A percentile compares a stretch with the other conserved stretches of the same genome.
Conservation (phyloP, 2,329 filamentous ascomycete species). For the Aspergillus oerlinghausenensis region DNA sequence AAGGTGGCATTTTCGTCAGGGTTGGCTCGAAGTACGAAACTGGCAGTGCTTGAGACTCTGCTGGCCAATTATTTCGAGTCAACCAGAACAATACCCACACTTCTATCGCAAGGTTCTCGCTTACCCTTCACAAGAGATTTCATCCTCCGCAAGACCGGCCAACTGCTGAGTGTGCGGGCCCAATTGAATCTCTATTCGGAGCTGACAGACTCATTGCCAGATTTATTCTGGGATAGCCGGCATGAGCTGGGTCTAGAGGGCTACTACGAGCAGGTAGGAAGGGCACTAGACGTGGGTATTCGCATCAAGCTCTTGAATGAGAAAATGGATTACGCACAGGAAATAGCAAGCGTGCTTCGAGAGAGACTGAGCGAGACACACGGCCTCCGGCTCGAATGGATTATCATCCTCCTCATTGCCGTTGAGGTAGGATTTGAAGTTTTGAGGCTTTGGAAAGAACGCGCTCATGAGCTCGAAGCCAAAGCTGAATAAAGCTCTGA, state of each 20-base stretch:
- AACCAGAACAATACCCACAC: slow-evolving; percentile 73
- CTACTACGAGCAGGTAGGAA: slow-evolving; percentile 91
- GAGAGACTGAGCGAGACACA: slow-evolving; percentile 90
- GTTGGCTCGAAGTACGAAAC: slow-evolving; percentile 84
- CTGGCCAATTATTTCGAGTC: slow-evolving; percentile 81
- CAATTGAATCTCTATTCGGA: slow-evolving; percentile 97
- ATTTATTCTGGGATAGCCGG: slow-evolving; percentile 92
- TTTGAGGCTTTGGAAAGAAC: slow-evolving; percentile 65
- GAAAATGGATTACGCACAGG: slow-evolving; percentile 96
- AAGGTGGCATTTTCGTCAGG: slow-evolving; percentile 97
- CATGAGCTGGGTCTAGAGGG: slow-evolving; percentile 86
- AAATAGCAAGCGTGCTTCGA: slow-evolving; percentile 83
- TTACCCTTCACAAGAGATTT: slow-evolving; percentile 66
- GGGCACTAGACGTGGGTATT: slow-evolving; percentile 83
- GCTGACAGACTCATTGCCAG: slow-evolving; percentile 87
- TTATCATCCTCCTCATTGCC: slow-evolving; percentile 89
- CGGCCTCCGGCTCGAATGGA: slow-evolving; percentile 82
- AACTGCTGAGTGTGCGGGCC: slow-evolving; percentile 81
- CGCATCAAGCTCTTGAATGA: slow-evolving; percentile 89
- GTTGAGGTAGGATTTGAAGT: slow-evolving; percentile 90
- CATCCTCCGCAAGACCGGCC: slow-evolving; percentile 88
- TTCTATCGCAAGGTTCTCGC: slow-evolving; percentile 64
- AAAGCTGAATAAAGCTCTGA: slow-evolving; percentile 1
- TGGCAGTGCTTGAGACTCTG: slow-evolving; percentile 82
- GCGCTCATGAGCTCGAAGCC: slow-evolving; percentile 36